These are phyloP conservation scores for Tillandsia fasciculata DNA, from an alignment of 176 grass and related monocot species.

Conservation along the genomic window DNA sequence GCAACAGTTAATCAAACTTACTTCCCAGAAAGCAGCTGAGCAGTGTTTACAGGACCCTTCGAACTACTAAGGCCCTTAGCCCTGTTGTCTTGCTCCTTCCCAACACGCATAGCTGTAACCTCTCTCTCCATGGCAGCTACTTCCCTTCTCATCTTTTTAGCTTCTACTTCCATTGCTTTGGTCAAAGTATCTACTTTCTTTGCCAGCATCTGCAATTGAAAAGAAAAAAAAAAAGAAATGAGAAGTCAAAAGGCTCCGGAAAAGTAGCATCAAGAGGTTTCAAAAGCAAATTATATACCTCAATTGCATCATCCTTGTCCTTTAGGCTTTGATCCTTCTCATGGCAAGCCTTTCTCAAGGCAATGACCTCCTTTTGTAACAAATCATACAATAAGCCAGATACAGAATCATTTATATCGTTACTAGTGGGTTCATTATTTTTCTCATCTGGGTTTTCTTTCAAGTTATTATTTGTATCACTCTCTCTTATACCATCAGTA, in stretches of 20 bases:
- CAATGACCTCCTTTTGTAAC: slow-evolving; percentile 90
- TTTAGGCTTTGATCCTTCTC: slow-evolving; percentile 94
- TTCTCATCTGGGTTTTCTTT: slow-evolving; percentile 56
- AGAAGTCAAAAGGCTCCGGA: slow-evolving; percentile 9
- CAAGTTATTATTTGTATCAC: slow-evolving; percentile 43
- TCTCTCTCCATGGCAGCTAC: slow-evolving; percentile 98
- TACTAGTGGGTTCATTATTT: slow-evolving; percentile 36
- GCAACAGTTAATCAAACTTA: slow-evolving; percentile 9
- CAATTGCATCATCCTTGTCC: slow-evolving; percentile 93
- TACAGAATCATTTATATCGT: slow-evolving; percentile 53
- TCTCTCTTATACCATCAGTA: slow-evolving; percentile 60
- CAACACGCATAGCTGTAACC: slow-evolving; percentile 78
- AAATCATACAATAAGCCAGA: slow-evolving; percentile 93
- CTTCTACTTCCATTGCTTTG: slow-evolving; percentile 99
- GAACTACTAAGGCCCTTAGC: slow-evolving; percentile 54
- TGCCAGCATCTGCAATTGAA: slow-evolving; percentile 53
- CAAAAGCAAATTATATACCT: slow-evolving; percentile 33
- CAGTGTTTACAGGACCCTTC: slow-evolving; percentile 47
- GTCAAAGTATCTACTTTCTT: slow-evolving; percentile 96
- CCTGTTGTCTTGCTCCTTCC: slow-evolving; percentile 91
- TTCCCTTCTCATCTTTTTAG: slow-evolving; percentile 97
- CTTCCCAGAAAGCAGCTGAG: slow-evolving; percentile 69
- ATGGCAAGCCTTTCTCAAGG: slow-evolving; percentile 79
- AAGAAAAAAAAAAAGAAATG: slow-evolving; percentile 5
- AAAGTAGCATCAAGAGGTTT: slow-evolving; percentile 3